Conservation (phyloP, 805 yeast genomes). For the Ogataea chonburiensis region DNA sequence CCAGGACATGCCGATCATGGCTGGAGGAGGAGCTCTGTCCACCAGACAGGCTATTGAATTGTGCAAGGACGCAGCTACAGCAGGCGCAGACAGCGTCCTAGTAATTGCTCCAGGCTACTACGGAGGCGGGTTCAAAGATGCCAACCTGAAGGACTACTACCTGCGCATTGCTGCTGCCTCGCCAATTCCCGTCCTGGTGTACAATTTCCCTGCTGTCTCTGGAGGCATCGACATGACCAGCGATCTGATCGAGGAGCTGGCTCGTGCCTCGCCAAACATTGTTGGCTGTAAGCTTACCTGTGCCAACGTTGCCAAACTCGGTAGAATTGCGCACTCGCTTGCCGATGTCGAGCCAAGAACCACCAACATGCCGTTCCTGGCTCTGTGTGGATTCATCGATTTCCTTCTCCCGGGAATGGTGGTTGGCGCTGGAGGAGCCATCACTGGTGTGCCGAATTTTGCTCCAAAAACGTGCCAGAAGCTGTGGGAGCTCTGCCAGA, state of each 20-base stretch:
- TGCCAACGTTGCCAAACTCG: conserved; percentile 19
- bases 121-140: conserved; percentile 33
- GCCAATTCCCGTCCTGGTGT: conserved; percentile 37
- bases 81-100: conserved; percentile 38
- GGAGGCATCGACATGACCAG: conserved; percentile 32
- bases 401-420: conserved; percentile 17
- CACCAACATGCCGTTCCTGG: conserved; percentile 13
- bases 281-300: conserved; percentile 20
- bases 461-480: conserved; percentile 21
- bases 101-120: conserved; percentile 38
- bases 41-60: conserved; percentile 32
- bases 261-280: conserved; percentile 11
- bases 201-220: conserved; percentile 39
- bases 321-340: conserved; percentile 16
- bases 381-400: conserved; percentile 20
- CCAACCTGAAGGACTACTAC: conserved; percentile 36
- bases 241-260: conserved; percentile 14
- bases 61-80: conserved; percentile 26
- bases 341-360: conserved; percentile 4
- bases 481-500: conserved; percentile 14
- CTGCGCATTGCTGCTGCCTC: conserved; percentile 33
- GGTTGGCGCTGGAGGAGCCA: conserved; percentile 20
- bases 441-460: conserved; percentile 22
- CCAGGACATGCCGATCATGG: conserved; percentile 28
- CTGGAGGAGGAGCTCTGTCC: conserved; percentile 34